phyloP scores from a whole-genome alignment of 352 stramenopile genomes.

The Phytophthora meadii region DNA sequence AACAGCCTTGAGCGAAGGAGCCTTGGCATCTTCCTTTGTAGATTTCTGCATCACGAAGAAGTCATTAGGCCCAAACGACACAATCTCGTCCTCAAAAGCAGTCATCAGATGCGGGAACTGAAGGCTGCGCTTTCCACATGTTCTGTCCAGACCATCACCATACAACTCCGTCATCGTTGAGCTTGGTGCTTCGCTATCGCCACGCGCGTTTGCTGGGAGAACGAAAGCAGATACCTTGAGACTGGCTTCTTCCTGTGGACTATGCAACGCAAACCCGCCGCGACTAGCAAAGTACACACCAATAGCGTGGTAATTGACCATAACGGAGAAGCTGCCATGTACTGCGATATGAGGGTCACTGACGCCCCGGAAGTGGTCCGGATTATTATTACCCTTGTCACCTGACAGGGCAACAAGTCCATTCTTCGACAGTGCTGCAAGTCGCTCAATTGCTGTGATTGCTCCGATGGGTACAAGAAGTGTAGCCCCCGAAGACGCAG shows the following conservation, averaged over 20 bases:
- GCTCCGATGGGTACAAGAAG: constrained; percentile 93
- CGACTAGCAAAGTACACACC: constrained; percentile 91
- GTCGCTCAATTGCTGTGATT: constrained; percentile 75
- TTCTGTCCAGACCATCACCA: constrained; percentile 61
- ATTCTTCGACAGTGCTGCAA: constrained; percentile 62
- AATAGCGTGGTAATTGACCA: constrained; percentile 96
- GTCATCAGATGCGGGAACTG: constrained; percentile 72
- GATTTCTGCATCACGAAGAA: constrained; percentile 95
- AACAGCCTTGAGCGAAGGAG: constrained; percentile 86
- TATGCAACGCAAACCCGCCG: constrained; percentile 93
- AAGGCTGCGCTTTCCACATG: constrained; percentile 64
- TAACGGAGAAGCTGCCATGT: constrained; percentile 96
- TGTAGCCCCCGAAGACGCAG: constrained; percentile 67
- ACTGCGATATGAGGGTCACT: constrained; percentile 95
- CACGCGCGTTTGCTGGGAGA: constrained; percentile 44
- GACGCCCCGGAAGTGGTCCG: constrained; percentile 91
- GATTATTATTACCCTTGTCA: constrained; percentile 95
- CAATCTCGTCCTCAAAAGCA: constrained; percentile 89
- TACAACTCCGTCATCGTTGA: constrained; percentile 50
- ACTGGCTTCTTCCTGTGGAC: constrained; percentile 92
- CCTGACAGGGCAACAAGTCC: constrained; percentile 89
- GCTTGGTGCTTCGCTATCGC: constrained; percentile 13
- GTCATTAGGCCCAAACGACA: constrained; percentile 93
- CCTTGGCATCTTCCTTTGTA: constrained; percentile 83
- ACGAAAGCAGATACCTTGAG: constrained; percentile 93